Conservation (phyloP, 768 basidiomycete genomes). For the Leccinum subtestaceum region DNA sequence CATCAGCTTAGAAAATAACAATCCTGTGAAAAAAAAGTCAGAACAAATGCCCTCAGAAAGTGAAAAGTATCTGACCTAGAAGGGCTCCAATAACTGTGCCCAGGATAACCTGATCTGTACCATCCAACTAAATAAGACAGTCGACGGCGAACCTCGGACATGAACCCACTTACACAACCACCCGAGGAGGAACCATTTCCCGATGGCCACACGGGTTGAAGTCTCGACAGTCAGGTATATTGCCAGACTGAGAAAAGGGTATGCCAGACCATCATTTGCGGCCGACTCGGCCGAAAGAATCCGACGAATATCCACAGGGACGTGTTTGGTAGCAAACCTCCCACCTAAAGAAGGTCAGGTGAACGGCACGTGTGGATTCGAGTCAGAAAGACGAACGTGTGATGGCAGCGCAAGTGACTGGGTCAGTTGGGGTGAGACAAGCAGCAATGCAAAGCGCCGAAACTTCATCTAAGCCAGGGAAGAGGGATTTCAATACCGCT, state of each 20-base stretch:
- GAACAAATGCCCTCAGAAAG: not conserved
- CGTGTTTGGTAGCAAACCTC: constrained; percentile 64
- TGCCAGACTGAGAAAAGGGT: constrained; percentile 85
- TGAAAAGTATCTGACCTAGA: constrained; percentile 33
- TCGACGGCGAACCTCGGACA: not conserved
- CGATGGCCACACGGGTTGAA: constrained; percentile 59
- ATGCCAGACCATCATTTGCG: constrained; percentile 93
- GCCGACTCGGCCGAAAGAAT: constrained; percentile 88
- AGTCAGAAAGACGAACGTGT: constrained; percentile 45
- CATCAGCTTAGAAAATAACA: constrained; percentile 71
- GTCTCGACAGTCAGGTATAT: constrained; percentile 80
- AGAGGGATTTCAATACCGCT: constrained; percentile 68
- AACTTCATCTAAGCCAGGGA: constrained; percentile 68
- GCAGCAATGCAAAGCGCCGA: constrained; percentile 85
- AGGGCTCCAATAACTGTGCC: constrained; percentile 69
- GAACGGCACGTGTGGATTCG: not conserved
- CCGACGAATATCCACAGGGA: constrained; percentile 72
- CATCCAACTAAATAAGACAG: constrained; percentile 1
- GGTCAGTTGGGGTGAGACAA: constrained; percentile 92
- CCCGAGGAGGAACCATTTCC: constrained; percentile 83
- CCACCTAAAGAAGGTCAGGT: constrained; percentile 47
- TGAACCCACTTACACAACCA: constrained; percentile 54
- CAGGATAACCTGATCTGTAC: constrained; percentile 73
- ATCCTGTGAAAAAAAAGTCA: constrained; percentile 40
- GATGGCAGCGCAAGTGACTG: constrained; percentile 84